Evolutionary conservation across 2,329 filamentous ascomycete species (phyloP).

Genomic region (Venturia oleaginea): DNA sequence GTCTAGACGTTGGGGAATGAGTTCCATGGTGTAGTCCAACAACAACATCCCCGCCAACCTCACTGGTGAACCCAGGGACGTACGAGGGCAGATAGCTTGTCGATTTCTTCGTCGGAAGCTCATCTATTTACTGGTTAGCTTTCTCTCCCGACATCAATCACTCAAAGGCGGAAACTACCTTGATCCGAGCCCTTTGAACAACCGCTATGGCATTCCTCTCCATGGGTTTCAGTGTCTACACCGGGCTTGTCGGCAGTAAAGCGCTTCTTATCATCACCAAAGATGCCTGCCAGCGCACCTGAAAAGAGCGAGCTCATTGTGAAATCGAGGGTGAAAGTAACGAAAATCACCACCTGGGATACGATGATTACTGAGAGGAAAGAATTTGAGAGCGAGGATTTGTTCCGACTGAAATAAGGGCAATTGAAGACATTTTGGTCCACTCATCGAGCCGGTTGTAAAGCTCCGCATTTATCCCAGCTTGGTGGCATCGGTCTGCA

Average conservation of each 20-base stretch:
- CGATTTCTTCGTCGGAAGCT: neutral
- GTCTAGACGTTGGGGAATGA: neutral
- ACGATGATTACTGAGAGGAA: neutral
- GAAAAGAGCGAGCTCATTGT: neutral
- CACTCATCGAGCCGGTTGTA: neutral
- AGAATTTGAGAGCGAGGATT: neutral
- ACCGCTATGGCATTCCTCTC: neutral
- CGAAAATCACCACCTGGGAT: neutral
- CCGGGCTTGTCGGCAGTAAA: neutral
- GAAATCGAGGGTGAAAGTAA: neutral
- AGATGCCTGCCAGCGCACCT: neutral
- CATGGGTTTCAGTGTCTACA: neutral
- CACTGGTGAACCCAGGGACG: neutral
- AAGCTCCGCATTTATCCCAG: neutral
- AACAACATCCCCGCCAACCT: neutral
- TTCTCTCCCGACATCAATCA: neutral
- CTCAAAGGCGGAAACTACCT: neutral
- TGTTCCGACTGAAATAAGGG: too few relatives aligned
- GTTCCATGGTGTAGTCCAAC: neutral
- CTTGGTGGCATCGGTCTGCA: neutral
- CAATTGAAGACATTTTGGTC: too few relatives aligned
- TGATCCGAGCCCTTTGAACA: neutral
- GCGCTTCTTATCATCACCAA: neutral
- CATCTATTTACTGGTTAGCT: neutral
- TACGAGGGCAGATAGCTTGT: neutral